Base-by-base conservation (phyloP, 345 rosid genomes). In the Acer yangbiense region DNA sequence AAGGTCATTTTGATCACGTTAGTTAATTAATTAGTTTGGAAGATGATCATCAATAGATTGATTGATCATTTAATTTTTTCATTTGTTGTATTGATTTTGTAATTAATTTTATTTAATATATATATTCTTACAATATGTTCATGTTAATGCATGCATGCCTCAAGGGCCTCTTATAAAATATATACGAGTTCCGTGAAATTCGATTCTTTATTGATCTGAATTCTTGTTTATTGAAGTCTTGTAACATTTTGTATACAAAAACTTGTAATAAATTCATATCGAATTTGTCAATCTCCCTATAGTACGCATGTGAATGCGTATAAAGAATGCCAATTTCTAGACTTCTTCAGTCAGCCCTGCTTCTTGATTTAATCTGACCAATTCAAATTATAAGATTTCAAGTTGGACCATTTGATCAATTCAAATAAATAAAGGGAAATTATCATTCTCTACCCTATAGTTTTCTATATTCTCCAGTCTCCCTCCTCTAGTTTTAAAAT, bases 1-100 rank as follows among this genome's bases (percentile, higher is more conserved):
- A 63, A 80, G 92, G 70, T 87, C 94, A 0, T 89, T 90, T 74
- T 90, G 85, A 35, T 35, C 39, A 4, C 0, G 5, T 35, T 35
- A 35, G 6, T 35, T 35, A 35, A 4, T 35, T 87, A 54, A 4
- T 35, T 87, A 54, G 23, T n/a, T 14, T 11, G 55, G 13, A 11
- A 13, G 3, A 50, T 13, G 55, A 50, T 50, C 21, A 57, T 17
- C 62, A 57, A 20, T 9, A 57, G 23, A 57, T 57, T 20, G 6
- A 18, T 18, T 18, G 18, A 16, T 25, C 27, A 25, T 57, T 57
- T 57, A 7, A 2, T 58, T 58, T 58, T 7, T 58, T 58, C 23
- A 0, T 60, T 20, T 60, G 17, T 54, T 16, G 1, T 54, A 21
- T 60, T 60, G 12, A 60, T 60, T 60, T 20, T 60, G 64, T 60